These are phyloP conservation scores for Solanum appendiculatum DNA, from an alignment of 257 asterid genomes.

Conservation along the genomic window DNA sequence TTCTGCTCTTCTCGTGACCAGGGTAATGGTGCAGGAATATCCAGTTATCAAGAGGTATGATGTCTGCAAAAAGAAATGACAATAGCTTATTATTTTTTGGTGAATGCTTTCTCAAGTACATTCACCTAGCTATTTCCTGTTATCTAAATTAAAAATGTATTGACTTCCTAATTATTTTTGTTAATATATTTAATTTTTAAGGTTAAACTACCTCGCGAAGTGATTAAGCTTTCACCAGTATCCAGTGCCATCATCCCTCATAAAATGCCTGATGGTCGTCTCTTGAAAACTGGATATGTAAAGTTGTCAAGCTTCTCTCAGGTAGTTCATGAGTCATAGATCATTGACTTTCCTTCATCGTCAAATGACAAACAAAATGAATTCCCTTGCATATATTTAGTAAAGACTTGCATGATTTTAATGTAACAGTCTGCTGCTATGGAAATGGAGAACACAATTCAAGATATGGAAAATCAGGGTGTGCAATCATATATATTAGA, in stretches of 20 bases:
- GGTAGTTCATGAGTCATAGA: slow-evolving; percentile 26
- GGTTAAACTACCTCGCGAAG: slow-evolving; percentile 87
- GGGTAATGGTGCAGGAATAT: slow-evolving; percentile 37
- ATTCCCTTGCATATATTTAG: not conserved
- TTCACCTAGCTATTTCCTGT: not conserved
- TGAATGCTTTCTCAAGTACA: not conserved
- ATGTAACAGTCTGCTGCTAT: slow-evolving; percentile 64
- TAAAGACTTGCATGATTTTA: not conserved
- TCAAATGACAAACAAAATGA: not conserved
- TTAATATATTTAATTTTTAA: slow-evolving; percentile 1
- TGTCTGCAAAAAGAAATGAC: not conserved
- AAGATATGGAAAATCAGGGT: slow-evolving; percentile 78
- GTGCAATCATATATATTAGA: slow-evolving; percentile 92
- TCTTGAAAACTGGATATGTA: slow-evolving; percentile 73
- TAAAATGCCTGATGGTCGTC: slow-evolving; percentile 53
- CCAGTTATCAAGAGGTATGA: slow-evolving; percentile 61
- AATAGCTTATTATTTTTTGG: not conserved
- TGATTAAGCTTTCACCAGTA: slow-evolving; percentile 62
- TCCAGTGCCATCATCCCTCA: slow-evolving; percentile 74
- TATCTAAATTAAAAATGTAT: not conserved
- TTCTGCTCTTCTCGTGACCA: slow-evolving; percentile 15
- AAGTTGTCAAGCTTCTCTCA: slow-evolving; percentile 74
- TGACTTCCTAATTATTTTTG: not conserved
- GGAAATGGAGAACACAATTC: slow-evolving; percentile 75
- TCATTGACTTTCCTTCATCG: not conserved